These are phyloP conservation scores for Epichloe bromicola DNA, from an alignment of 2,329 filamentous ascomycete genomes.

Conservation along the genomic window DNA sequence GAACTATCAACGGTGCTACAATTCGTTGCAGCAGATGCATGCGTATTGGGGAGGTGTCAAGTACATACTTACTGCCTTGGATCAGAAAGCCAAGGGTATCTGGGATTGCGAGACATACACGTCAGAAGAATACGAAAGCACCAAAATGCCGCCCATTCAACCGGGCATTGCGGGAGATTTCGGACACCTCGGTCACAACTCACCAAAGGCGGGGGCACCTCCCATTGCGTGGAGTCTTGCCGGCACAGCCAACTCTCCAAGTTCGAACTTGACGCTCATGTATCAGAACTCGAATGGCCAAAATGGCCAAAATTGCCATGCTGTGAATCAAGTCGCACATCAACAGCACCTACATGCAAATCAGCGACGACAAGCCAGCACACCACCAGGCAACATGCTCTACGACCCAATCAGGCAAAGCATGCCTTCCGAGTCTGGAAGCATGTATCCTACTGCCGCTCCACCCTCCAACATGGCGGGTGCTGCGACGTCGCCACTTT, in stretches of 20 bases:
- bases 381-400: constrained; percentile 44
- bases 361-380: constrained; percentile 25
- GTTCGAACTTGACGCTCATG: constrained; percentile 69
- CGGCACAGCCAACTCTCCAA: constrained; percentile 74
- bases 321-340: constrained; percentile 2
- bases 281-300: constrained; percentile 42
- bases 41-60: constrained; percentile 77
- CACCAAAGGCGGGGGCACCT: constrained; percentile 29
- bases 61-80: constrained; percentile 75
- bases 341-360: constrained; percentile 2
- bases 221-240: constrained; percentile 77
- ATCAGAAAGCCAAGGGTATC: constrained; percentile 79
- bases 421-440: constrained; percentile 30
- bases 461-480: constrained; percentile 36
- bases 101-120: constrained; percentile 61
- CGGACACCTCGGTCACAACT: constrained; percentile 27
- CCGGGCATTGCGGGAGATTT: constrained; percentile 25
- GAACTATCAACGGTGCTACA: constrained; percentile 80
- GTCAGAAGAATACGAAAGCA: constrained; percentile 64
- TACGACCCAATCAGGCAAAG: constrained; percentile 48
- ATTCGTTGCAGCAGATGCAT: constrained; percentile 68
- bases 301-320: constrained; percentile 1
- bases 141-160: constrained; percentile 36
- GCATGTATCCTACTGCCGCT: constrained; percentile 36
- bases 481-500: constrained; percentile 29